Evolutionary conservation across 805 yeast species (phyloP), one percentile per base, ranked within the genome.

Genomic region (Teunomyces aglyptinius): DNA sequence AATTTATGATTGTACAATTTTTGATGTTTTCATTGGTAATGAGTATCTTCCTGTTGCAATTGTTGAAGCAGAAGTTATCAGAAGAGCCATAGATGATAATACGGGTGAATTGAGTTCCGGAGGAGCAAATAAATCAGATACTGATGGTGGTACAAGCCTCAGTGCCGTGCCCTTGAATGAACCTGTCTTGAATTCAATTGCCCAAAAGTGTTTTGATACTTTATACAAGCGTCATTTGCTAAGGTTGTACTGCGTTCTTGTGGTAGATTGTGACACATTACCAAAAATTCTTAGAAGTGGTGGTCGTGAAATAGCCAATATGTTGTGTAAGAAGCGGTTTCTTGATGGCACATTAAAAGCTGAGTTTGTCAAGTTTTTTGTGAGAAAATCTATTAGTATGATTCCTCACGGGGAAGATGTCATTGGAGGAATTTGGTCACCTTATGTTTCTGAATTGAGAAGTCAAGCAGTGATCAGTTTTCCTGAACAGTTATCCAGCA

Each of bases 261-360:
- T 91, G 2, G 85, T 92, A 1, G 85, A 89, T 20, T 85, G 87
- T 19, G 88, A 88, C 48, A 75, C 90, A 0, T 70, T 94, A 20
- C 97, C 99, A 3, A 80, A 96, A 59, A 85, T 95, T 27, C 73
- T 82, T 58, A 73, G 94, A 54, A 82, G 88, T 63, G 96, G 96
- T 18, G 85, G 97, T 6, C 75, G 89, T 16, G 98, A 94, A 56
- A 86, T 94, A 51, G 98, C 98, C 0, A 94, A 91, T 55, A 88
- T 83, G 86, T 77, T 83, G 57, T 89, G 87, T 66, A 88, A 84
- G 58, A 80, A 83, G 53, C 78, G 81, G 53, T 90, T 90, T 60
- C 72, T 83, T 35, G 86, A 82, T 53, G 98, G 98, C 2, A 73
- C 78, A n/a, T 68, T 94, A 18, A 75, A 80, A n/a, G 83, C 96